Evolutionary conservation across 2,329 filamentous ascomycete species (phyloP).

Genomic region (Curvularia sp.): DNA sequence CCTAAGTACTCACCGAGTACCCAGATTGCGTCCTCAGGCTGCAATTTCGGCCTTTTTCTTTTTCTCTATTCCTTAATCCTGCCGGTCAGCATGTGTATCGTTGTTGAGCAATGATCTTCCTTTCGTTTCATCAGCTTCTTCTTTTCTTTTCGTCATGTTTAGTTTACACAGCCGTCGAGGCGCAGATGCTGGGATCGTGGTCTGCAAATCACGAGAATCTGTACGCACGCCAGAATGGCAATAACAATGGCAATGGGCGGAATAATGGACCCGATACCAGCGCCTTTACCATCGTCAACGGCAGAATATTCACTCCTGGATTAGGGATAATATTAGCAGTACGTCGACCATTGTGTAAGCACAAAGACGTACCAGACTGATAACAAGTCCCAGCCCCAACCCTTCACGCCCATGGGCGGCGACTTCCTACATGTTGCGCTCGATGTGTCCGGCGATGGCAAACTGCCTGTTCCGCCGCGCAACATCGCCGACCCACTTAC

Average conservation of each 20-base stretch:
- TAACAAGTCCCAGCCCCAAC: constrained; percentile 40
- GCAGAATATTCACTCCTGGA: constrained; percentile 74
- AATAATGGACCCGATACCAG: constrained; percentile 36
- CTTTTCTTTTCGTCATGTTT: constrained; percentile 29
- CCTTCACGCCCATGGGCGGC: constrained; percentile 49
- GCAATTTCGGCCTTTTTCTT: constrained; percentile 2
- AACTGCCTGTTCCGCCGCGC: constrained; percentile 66
- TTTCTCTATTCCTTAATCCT: constrained; percentile 18
- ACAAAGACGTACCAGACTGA: constrained; percentile 13
- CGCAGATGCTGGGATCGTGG: constrained; percentile 42
- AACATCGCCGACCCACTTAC: constrained; percentile 60
- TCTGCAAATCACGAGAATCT: constrained; percentile 13
- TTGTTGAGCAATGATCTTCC: constrained; percentile 41
- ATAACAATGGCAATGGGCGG: too few relatives aligned
- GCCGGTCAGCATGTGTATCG: constrained; percentile 36
- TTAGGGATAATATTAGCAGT: constrained; percentile 69
- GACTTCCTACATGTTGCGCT: constrained; percentile 68
- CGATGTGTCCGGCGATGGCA: constrained; percentile 71
- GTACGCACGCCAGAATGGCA: constrained; percentile 29
- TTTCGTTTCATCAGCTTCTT: constrained; percentile 22
- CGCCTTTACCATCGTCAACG: constrained; percentile 66
- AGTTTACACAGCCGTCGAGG: constrained; percentile 27
- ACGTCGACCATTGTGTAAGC: constrained; percentile 13
- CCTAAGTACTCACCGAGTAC: constrained; percentile 9
- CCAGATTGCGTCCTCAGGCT: constrained; percentile 5